Evolutionary conservation across 495 filamentous ascomycete genomes (phyloP), one percentile per base, ranked within the genome.

Genomic region (Acidomyces sp.): DNA sequence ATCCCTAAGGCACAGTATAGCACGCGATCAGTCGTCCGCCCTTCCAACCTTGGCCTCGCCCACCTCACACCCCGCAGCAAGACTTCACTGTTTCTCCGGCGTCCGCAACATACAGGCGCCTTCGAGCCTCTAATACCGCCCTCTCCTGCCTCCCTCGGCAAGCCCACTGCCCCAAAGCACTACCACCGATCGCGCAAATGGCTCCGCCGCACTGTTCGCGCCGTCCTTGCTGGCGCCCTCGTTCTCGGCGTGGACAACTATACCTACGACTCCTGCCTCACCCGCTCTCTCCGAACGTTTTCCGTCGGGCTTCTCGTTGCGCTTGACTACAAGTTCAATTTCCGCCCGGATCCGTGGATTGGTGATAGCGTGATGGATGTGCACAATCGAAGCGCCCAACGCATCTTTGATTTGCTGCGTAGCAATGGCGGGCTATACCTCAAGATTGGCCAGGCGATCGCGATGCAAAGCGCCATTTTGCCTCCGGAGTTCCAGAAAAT

Each of bases 381-480:
- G 35, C 90, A 97, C 59, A 64, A 69, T 16, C 75, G 90, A 31
- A 90, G 77, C 52, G 90, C 90, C 1, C 74, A 86, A 62, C 69
- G 82, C 4, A 55, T 95, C 27, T 88, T 80, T 44, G 66, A 83
- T 27, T 64, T 97, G 29, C 68, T 95, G 53, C 68, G 79, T 13
- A 61, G 67, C 20, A 97, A 97, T 70, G 90, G 90, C 38, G 90
- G 90, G 0, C 61, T 97, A 2, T 97, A 97, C 56, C 68, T 95
- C 54, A 97, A 97, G 68, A 95, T 97, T 40, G 90, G 90, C 2
- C 90, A 97, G 67, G 90, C 90, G 5, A 86, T 97, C 41, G 90
- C 88, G 17, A 97, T 95, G 90, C 90, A 97, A 66, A 85, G 80
- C 37, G 88, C 86, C 1, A 75, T 95, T 28, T 59, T 97, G 36